Conservation (phyloP, 2,329 filamentous ascomycete species). For the Bertia moriformis region DNA sequence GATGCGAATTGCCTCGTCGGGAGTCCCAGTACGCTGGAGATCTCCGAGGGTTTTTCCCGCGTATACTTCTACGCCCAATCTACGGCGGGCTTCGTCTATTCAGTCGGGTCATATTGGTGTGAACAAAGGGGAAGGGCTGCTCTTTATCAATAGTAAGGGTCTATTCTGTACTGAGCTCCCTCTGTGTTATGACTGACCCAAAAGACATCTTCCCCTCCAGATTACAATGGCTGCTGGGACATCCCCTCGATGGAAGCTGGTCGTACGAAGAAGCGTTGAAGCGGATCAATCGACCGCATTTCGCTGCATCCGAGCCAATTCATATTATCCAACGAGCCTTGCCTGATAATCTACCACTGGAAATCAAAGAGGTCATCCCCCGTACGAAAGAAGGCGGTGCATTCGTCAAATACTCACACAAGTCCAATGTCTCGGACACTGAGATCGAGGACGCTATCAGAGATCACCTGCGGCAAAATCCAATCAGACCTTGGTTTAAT, state of each 20-base stretch:
- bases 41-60: no score
- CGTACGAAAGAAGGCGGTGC: slow-evolving; percentile 82
- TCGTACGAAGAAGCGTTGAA: slow-evolving; percentile 28
- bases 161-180: background rate
- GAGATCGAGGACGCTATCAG: slow-evolving; percentile 48
- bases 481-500: slow-evolving; percentile 80
- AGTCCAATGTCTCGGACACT: slow-evolving; percentile 21
- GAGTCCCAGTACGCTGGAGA: no score
- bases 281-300: slow-evolving; percentile 30
- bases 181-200: background rate
- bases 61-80: no score
- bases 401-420: slow-evolving; percentile 71
- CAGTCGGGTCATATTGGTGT: background rate
- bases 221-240: slow-evolving; percentile 37
- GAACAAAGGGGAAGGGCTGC: background rate
- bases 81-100: no score
- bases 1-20: no score
- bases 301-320: slow-evolving; percentile 38
- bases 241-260: slow-evolving; percentile 29
- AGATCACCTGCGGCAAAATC: slow-evolving; percentile 50
- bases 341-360: slow-evolving; percentile 44
- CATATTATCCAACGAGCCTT: slow-evolving; percentile 44
- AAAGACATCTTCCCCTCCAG: background rate
- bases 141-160: slow-evolving; percentile 1
- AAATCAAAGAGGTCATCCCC: slow-evolving; percentile 69